Evolutionary conservation across 768 basidiomycete genomes (phyloP).

Genomic region (Podaxis sp.): DNA sequence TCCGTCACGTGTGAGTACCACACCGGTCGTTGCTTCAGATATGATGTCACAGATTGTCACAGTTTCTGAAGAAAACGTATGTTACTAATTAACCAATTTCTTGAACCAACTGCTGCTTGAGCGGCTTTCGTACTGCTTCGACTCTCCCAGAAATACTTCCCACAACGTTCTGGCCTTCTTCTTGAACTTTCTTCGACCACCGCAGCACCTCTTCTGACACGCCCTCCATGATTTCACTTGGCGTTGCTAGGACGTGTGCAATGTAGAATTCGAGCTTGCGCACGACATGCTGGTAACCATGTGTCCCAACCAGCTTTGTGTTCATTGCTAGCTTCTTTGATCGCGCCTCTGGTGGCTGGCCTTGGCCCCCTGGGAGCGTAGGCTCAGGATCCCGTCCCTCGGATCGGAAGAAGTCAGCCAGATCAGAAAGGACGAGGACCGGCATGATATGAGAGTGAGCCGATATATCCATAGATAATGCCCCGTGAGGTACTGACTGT

Average conservation of each 20-base stretch:
- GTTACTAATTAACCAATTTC: not conserved
- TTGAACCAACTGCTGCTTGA: not conserved
- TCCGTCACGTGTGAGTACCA: conserved; percentile 27
- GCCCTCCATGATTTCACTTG: conserved; percentile 37
- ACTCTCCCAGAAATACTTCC: not conserved
- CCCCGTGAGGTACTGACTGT: conserved; percentile 13
- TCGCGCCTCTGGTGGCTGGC: conserved; percentile 10
- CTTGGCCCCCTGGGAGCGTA: conserved; percentile 5
- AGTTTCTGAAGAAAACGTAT: not conserved
- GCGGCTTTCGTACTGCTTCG: not conserved
- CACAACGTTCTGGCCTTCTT: conserved; percentile 9
- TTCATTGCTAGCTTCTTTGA: not conserved
- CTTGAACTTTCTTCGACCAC: conserved; percentile 24
- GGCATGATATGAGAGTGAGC: conserved; percentile 40
- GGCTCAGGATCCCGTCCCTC: not conserved
- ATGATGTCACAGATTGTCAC: not conserved
- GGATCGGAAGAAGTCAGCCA: conserved; percentile 40
- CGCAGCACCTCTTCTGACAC: conserved; percentile 42
- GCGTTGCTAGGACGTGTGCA: conserved; percentile 55
- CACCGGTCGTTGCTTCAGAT: conserved; percentile 23
- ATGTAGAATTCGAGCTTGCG: conserved; percentile 74
- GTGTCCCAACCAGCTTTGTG: not conserved
- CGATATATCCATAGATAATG: conserved; percentile 19
- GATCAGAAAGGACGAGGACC: conserved; percentile 57
- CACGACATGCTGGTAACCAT: conserved; percentile 36